Base-by-base conservation (phyloP, 2,329 filamentous ascomycete genomes). In the Pleochaeta shiraiana region DNA sequence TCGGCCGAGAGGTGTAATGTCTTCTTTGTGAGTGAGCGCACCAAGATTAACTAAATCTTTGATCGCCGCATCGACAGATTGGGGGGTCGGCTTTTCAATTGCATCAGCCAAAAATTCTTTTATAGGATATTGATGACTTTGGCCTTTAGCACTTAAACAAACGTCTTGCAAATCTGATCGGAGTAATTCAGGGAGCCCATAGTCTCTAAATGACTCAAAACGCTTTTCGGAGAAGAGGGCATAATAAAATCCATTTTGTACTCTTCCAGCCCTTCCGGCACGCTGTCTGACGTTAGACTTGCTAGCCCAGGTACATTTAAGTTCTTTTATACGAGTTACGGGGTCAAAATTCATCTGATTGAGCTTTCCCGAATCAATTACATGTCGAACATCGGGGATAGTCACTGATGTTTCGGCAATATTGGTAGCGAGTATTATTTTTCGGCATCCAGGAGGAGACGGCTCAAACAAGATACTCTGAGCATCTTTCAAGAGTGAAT, bases 371-470 rank as follows among this genome's bases (percentile, higher is more conserved):
- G 87, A 92, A 73, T 97, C 93, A 67, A 98, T 90, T 62, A 97
- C 93, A 4, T 89, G 90, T 3, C 95, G 86, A 61, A 97, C 87
- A 72, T 97, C 93, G 70, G 95, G 89, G 65, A 98, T 97, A 0
- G 93, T 97, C 72, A 97, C 95, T 2, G 92, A 97, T 0, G 93
- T 97, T 74, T 98, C 93, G 2, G 93, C 93, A 5, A 97, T 91
- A 70, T 97, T 97, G 64, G 93, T 97, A 0, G 92, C 88, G 4
- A 92, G 88, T 47, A 97, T 89, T 16, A 97, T 83, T 75, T 97
- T 98, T 53, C 93, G 81, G 74, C 88, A 89, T 0, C 90, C 90
- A 0, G 76, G 74, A 0, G 90, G 89, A 4, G 91, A 76, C 5
- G 78, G 77, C 30, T 82, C 78, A 72, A 97, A 97, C 0, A 96